Conservation (phyloP, 2,329 filamentous ascomycete genomes). For the Teratosphaeria pseudoeucalypti region DNA sequence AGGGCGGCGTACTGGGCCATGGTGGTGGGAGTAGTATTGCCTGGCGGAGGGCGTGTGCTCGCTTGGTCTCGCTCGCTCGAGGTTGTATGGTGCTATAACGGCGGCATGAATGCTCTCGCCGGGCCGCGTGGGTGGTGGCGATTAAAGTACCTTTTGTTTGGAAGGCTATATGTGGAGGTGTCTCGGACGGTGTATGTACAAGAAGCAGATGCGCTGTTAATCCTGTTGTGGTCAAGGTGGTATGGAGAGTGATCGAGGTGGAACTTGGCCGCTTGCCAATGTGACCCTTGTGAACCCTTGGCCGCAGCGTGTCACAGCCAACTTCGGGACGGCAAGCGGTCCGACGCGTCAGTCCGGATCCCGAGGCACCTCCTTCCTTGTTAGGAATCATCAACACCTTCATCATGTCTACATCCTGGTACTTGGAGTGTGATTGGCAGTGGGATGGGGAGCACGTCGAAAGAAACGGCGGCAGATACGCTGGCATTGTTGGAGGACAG, state of each 20-base stretch:
- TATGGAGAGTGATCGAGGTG: too few species aligned
- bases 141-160: too few species aligned
- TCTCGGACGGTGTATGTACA: neutral
- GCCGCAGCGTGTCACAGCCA: neutral
- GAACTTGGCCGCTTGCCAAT: neutral
- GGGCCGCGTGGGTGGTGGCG: neutral
- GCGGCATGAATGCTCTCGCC: neutral
- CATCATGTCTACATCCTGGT: neutral
- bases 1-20: conserved; percentile 41
- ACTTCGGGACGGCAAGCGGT: neutral
- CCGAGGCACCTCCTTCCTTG: neutral
- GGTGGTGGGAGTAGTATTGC: conserved; percentile 1
- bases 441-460: neutral
- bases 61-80: neutral
- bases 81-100: neutral
- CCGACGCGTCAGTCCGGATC: neutral
- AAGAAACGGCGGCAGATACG: conserved; percentile 20
- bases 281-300: neutral
- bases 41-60: neutral
- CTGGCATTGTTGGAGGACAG: conserved; percentile 35
- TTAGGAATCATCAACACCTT: neutral
- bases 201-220: neutral
- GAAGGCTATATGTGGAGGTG: too few species aligned
- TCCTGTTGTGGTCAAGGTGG: too few species aligned
- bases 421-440: neutral